Evolutionary conservation across 305 asterid genomes (phyloP), one percentile per base, ranked within the genome.

Genomic region (Withania somnifera): DNA sequence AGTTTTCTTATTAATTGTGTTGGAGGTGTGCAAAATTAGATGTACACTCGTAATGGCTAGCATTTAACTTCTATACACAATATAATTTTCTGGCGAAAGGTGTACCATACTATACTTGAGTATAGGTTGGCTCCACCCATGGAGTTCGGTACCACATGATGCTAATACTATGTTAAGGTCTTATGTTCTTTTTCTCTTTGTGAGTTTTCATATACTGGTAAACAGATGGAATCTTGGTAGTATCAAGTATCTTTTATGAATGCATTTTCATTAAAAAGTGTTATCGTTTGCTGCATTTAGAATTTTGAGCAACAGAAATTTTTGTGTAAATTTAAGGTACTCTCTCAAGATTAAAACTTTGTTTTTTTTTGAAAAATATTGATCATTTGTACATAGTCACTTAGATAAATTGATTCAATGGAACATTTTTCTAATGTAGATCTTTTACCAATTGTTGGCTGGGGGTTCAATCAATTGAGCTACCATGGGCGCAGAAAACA

Each of bases 401-500:
- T 28, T 26, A 61, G 36, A 8, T 4, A 34, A 34, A 34, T 6
- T 34, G 40, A 75, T 75, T 75, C 36, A 15, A 50, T 51, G 45
- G 0, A 73, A 50, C 42, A 73, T 24, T 15, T 9, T 1, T 1
- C 24, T 1, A 47, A 50, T 75, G 61, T 75, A 75, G 79, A 75
- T 75, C 45, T 22, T 73, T 73, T 47, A 15, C 1, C 2, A 24
- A 45, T 73, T 1, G 26, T 73, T 47, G 79, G 60, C 79, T 75
- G 79, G 79, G 56, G 79, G 28, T 45, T 34, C 45, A 17, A 81
- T 52, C 28, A 67, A 54, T 52, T 26, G 52, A 53, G 50, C 73
- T n/a, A 38, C 38, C 42, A 86, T 89, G 89, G 90, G 86, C 30
- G 51, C 34, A 79, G 93, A 89, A 24, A 88, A 89, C 79, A 83